Conservation (phyloP, 2,329 filamentous ascomycete species). For the Aspergillus sp. region DNA sequence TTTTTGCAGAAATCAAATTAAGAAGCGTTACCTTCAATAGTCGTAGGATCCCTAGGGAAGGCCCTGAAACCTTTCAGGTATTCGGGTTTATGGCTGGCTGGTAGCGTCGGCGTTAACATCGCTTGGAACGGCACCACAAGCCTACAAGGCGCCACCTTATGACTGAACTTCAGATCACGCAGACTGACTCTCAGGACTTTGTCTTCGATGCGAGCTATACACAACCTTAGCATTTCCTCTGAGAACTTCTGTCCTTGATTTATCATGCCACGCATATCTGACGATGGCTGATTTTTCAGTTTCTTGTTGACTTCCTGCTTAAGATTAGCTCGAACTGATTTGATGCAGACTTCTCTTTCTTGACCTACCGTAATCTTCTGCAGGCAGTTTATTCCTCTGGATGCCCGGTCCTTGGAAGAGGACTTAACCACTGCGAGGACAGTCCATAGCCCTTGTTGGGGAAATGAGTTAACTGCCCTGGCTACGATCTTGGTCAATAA, state of each 20-base stretch:
- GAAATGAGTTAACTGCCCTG: constrained; percentile 83
- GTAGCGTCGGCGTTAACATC: constrained; percentile 79
- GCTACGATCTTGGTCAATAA: constrained; percentile 76
- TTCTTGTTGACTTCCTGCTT: constrained; percentile 55
- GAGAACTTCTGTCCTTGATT: constrained; percentile 79
- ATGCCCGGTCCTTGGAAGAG: constrained; percentile 68
- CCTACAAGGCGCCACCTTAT: constrained; percentile 76
- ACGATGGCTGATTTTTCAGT: constrained; percentile 41
- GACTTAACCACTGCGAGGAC: constrained; percentile 85
- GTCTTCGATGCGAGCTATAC: constrained; percentile 74
- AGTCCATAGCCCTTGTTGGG: constrained; percentile 89
- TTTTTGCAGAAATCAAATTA: neutral
- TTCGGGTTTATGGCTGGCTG: constrained; percentile 68
- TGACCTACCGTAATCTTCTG: constrained; percentile 43
- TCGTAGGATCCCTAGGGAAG: constrained; percentile 83
- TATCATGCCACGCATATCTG: constrained; percentile 71
- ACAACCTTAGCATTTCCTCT: constrained; percentile 77
- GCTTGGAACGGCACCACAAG: constrained; percentile 88
- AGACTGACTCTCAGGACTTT: constrained; percentile 74
- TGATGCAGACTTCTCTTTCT: neutral
- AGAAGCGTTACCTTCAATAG: constrained; percentile 59
- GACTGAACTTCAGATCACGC: constrained; percentile 78
- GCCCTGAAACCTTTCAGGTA: constrained; percentile 73
- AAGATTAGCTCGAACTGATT: constrained; percentile 9
- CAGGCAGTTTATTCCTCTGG: constrained; percentile 52